phyloP scores from a whole-genome alignment of 352 stramenopile species.

The Phytophthora kernoviae region DNA sequence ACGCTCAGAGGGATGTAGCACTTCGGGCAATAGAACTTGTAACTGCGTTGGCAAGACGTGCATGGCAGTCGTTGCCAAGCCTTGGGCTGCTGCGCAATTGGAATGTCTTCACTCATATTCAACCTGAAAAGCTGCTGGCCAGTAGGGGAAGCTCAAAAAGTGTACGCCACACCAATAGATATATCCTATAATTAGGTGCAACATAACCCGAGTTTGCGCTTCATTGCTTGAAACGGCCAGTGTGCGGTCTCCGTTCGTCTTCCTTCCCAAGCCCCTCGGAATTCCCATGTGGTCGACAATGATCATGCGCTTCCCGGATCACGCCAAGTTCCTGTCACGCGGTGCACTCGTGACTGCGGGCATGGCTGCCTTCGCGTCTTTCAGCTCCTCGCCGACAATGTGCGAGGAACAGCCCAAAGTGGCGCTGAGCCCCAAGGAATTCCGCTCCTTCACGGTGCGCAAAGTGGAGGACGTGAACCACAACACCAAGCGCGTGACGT shows the following conservation, averaged over 20 bases:
- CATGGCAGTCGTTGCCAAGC: slow-evolving; percentile 67
- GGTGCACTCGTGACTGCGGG: slow-evolving; percentile 42
- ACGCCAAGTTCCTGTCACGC: slow-evolving; percentile 39
- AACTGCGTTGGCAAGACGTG: slow-evolving; percentile 73
- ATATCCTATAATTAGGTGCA: not conserved
- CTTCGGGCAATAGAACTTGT: slow-evolving; percentile 87
- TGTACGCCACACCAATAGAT: too few relatives aligned
- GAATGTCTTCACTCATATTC: slow-evolving; percentile 9
- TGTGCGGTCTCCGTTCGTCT: not conserved
- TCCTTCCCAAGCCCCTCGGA: not conserved
- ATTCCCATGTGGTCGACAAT: slow-evolving; percentile 45
- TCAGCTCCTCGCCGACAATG: slow-evolving; percentile 16
- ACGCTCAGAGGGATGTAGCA: slow-evolving; percentile 72
- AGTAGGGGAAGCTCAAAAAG: too few relatives aligned
- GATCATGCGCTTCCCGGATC: slow-evolving; percentile 56
- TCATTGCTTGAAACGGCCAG: too few relatives aligned
- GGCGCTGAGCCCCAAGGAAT: slow-evolving; percentile 67
- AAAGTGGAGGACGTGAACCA: slow-evolving; percentile 71
- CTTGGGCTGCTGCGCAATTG: slow-evolving; percentile 11
- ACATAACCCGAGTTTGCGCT: too few relatives aligned
- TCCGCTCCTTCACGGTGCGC: slow-evolving; percentile 76
- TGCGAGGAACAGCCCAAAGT: slow-evolving; percentile 44
- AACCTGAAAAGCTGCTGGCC: slow-evolving; percentile 5
- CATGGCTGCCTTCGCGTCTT: slow-evolving; percentile 45
- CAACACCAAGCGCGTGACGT: slow-evolving; percentile 84